Conservation (phyloP, 345 rosid species). For the Rhodomyrtus tomentosa region DNA sequence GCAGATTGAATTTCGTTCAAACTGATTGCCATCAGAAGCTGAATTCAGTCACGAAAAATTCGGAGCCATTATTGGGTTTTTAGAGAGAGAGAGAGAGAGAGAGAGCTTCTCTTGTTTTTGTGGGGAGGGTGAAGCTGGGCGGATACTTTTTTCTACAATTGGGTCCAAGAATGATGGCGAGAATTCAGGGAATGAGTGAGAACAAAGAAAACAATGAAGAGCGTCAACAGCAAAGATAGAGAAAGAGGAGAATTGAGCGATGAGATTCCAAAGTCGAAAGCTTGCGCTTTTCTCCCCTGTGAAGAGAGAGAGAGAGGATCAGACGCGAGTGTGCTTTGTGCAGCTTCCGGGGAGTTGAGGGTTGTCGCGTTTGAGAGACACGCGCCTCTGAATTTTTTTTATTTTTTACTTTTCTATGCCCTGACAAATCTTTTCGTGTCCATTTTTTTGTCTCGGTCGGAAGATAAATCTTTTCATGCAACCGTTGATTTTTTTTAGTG, state of each 20-base stretch:
- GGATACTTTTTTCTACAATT: neutral
- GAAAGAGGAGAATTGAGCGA: neutral
- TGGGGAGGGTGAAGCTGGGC: neutral
- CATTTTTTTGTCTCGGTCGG: no score
- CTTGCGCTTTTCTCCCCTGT: neutral
- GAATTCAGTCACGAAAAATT: neutral
- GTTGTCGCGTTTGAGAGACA: neutral
- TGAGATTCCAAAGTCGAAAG: neutral
- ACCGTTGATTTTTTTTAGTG: no score
- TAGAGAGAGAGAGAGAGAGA: neutral
- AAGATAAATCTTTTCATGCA: neutral
- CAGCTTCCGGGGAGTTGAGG: neutral
- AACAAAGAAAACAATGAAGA: neutral
- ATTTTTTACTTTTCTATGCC: no score
- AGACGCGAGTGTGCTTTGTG: neutral
- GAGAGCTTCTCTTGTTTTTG: neutral
- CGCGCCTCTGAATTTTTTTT: neutral
- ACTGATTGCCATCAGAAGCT: neutral
- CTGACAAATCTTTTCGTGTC: neutral
- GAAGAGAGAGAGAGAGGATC: neutral
- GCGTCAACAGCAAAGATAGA: neutral
- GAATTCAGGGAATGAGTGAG: constrained; percentile 12
- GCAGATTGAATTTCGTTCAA: neutral
- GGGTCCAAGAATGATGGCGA: constrained; percentile 25
- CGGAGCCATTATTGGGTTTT: neutral